Evolutionary conservation across 1,284 basidiomycete species (phyloP).

Genomic region (Rhodotorula sp.): DNA sequence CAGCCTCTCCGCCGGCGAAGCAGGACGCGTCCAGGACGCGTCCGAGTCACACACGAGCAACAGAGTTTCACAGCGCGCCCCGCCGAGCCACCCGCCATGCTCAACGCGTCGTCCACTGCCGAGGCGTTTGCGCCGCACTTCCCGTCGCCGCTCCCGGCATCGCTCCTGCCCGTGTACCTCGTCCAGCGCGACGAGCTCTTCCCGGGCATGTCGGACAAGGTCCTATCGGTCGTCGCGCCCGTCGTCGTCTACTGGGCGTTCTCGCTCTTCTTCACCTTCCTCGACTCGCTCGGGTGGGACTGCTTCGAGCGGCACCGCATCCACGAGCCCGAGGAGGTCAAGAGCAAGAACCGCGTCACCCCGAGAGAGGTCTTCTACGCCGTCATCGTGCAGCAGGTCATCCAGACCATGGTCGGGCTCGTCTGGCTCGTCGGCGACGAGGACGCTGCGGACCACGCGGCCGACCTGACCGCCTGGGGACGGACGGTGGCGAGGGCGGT

Average conservation of each 20-base stretch:
- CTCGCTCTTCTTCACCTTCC: conserved; percentile 75
- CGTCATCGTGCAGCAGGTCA: conserved; percentile 78
- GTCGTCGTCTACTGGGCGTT: conserved; percentile 84
- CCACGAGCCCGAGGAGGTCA: conserved; percentile 82
- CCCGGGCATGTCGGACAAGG: conserved; percentile 68
- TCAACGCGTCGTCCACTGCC: conserved; percentile 17
- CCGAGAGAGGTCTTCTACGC: conserved; percentile 70
- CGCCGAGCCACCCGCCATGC: conserved; percentile 11
- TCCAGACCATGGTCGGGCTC: conserved; percentile 79
- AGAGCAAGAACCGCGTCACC: conserved; percentile 73
- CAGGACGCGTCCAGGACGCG: background rate
- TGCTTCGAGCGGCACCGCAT: conserved; percentile 84
- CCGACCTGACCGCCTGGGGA: conserved; percentile 55
- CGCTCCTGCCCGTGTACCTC: conserved; percentile 38
- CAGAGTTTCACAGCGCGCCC: background rate
- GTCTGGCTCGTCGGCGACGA: conserved; percentile 65
- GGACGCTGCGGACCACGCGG: conserved; percentile 58
- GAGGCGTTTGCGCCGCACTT: conserved; percentile 17
- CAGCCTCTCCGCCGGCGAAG: no score
- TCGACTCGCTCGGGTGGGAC: conserved; percentile 69
- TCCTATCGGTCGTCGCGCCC: conserved; percentile 73
- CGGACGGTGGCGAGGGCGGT: conserved; percentile 55
- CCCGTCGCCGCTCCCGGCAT: background rate
- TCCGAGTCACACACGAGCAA: no score
- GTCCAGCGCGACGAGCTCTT: conserved; percentile 59